Evolutionary conservation across 148 eudicot species (phyloP).

Genomic region (Arbutus unedo): DNA sequence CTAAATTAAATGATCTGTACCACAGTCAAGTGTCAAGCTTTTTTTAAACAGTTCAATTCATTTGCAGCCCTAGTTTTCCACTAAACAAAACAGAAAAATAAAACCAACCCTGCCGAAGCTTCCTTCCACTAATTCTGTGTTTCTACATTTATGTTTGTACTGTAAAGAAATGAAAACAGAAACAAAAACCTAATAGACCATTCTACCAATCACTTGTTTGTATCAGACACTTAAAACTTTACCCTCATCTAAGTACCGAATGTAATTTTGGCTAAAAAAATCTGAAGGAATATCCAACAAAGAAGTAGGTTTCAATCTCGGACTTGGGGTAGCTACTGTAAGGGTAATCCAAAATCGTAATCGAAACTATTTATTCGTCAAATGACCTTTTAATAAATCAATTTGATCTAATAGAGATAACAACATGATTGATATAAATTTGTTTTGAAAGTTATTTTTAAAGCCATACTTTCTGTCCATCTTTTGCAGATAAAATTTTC

Average conservation of each 20-base stretch:
- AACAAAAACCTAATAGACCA: background rate
- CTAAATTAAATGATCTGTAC: too few relatives aligned
- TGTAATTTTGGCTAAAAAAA: background rate
- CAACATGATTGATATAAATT: too few relatives aligned
- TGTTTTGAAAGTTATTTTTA: too few relatives aligned
- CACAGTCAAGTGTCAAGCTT: too few relatives aligned
- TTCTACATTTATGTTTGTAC: background rate
- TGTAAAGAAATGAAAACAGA: background rate
- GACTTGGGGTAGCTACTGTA: too few relatives aligned
- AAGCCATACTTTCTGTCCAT: too few relatives aligned
- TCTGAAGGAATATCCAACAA: background rate
- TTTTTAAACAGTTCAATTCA: too few relatives aligned
- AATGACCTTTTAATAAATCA: background rate
- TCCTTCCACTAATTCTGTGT: background rate
- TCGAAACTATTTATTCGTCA: too few relatives aligned
- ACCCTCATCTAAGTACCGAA: background rate
- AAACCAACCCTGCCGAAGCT: background rate
- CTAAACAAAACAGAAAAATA: background rate
- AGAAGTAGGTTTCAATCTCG: background rate
- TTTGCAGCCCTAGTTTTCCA: background rate
- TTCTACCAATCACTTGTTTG: background rate
- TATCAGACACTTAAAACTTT: background rate
- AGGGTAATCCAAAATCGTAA: too few relatives aligned
- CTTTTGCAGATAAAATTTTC: too few relatives aligned
- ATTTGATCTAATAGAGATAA: background rate